phyloP scores from a whole-genome alignment of 768 basidiomycete genomes.

The Lactifluus rugatus region DNA sequence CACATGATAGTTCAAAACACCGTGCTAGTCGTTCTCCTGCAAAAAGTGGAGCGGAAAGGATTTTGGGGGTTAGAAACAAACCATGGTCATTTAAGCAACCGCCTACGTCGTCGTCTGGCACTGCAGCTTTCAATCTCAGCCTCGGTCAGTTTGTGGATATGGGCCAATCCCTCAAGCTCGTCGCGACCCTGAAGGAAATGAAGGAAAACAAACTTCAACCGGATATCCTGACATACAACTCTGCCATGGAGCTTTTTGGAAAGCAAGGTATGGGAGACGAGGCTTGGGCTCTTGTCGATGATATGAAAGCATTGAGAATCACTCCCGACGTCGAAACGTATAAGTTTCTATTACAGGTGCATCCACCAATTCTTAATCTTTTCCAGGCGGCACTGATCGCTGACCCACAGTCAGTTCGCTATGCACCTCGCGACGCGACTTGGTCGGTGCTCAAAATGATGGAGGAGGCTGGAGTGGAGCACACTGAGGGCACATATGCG shows the following conservation, averaged over 20 bases:
- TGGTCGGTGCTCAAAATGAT: conserved; percentile 46
- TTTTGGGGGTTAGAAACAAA: background rate
- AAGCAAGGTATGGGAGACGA: conserved; percentile 29
- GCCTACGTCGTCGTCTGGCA: background rate
- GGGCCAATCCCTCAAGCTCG: background rate
- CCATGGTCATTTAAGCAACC: conserved; percentile 4
- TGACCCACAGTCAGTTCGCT: conserved; percentile 24
- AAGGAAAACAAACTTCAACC: conserved; percentile 9
- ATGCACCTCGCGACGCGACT: conserved; percentile 22
- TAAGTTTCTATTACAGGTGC: conserved; percentile 43
- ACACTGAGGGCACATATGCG: conserved; percentile 46
- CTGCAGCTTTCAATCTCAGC: conserved; percentile 5
- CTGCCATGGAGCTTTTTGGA: conserved; percentile 31
- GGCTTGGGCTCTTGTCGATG: conserved; percentile 36
- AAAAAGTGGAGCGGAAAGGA: background rate
- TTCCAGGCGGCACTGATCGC: conserved; percentile 28
- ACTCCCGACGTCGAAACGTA: conserved; percentile 49
- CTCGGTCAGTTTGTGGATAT: conserved; percentile 6
- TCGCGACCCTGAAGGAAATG: conserved; percentile 12
- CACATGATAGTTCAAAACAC: conserved; percentile 2
- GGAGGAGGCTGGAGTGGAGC: conserved; percentile 37
- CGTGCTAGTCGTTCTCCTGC: background rate
- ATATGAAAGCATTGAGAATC: conserved; percentile 50
- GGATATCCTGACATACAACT: conserved; percentile 20
- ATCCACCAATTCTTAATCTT: conserved; percentile 25